Evolutionary conservation across 192 early-diverging fungal species (phyloP), one percentile per base, ranked within the genome.

Genomic region (Paraglomus brasilianum): DNA sequence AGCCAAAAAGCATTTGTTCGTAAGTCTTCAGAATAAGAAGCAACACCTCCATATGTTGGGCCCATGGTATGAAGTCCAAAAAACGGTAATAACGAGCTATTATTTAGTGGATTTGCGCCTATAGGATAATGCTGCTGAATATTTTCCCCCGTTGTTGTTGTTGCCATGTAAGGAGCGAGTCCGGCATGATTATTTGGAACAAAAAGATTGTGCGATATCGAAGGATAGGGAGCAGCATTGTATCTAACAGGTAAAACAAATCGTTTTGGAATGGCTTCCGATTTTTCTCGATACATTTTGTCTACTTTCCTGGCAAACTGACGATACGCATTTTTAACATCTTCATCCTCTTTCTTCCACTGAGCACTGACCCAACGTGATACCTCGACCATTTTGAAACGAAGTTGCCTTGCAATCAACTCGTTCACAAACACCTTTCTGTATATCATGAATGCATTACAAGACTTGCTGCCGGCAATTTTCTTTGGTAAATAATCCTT

Each of bases 401-500:
- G 39, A 17, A 36, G 39, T 2, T 60, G 10, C 38, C 19, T 15
- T 5, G 19, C 15, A 1, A 40, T 19, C 1, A 60, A n/a, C 19
- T 60, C 22, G 22, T 56, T 56, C 14, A 36, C 22, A 56, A 36
- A 56, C 1, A 56, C 53, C 9, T 56, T 56, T 14, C 53, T 15
- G 21, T 56, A 56, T 15, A 56, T 56, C 53, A 56, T 56, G 22
- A 56, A 56, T 5, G 22, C 53, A 56, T 56, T 56, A 56, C 53
- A 56, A 21, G 53, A 14, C n/a, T 56, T 56, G 21, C 53, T 21
- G 38, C 53, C 30, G 30, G 30, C 38, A 11, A 36, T 56, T 56
- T 4, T 0, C 38, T 10, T 56, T 24, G 53, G 53, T 42, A 55
- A 36, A 55, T 30, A 55, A 30, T 55, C 52, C 19, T 19, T 22